Conservation (phyloP, 148 eudicot species). For the Pouteria glomerata region DNA sequence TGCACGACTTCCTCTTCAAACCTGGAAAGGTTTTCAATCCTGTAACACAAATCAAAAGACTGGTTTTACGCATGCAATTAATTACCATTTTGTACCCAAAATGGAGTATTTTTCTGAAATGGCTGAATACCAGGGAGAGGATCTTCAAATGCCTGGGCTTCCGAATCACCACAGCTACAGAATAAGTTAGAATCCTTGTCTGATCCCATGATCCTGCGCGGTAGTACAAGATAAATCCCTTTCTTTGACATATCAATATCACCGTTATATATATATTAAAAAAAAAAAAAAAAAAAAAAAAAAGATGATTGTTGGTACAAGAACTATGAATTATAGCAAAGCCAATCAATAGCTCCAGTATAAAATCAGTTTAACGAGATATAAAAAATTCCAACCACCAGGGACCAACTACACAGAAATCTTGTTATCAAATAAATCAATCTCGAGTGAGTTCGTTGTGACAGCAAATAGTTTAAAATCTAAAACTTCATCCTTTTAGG, state of each 20-base stretch:
- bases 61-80: not conserved
- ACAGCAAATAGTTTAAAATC: too few species aligned
- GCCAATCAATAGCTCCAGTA: not conserved
- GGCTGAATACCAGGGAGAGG: slow-evolving; percentile 49
- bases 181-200: slow-evolving; percentile 24
- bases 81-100: not conserved
- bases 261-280: not conserved
- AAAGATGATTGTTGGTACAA: not conserved
- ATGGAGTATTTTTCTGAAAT: not conserved
- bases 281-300: not conserved
- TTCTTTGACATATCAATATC: not conserved
- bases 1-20: slow-evolving; percentile 55
- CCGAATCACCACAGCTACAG: slow-evolving; percentile 55
- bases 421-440: not conserved
- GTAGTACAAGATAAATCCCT: not conserved
- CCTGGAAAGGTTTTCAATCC: slow-evolving; percentile 74
- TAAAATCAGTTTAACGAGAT: not conserved
- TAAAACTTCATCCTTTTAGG: too few species aligned
- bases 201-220: slow-evolving; percentile 56
- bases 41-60: slow-evolving; percentile 15
- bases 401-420: not conserved
- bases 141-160: slow-evolving; percentile 39
- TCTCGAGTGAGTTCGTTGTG: not conserved
- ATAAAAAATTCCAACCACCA: not conserved
- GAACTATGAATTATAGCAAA: too few species aligned